These are phyloP conservation scores for Lenzites betulinus DNA, from an alignment of 768 basidiomycete species.

Conservation along the genomic window DNA sequence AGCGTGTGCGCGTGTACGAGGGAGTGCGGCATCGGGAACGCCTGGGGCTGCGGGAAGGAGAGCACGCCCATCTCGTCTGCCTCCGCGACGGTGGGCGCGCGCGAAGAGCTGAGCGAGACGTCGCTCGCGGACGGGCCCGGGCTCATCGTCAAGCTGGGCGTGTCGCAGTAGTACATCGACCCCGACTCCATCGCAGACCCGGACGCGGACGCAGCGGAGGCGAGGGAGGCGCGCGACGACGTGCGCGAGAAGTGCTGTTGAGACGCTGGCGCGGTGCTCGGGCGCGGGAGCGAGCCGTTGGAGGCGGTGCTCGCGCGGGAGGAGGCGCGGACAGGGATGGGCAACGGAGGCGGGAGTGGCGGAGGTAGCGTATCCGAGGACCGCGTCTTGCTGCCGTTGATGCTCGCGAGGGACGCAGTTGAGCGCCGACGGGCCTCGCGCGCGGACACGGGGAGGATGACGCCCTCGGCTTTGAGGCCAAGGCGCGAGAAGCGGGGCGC, in stretches of 20 bases:
- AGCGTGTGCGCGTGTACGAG: too few relatives aligned
- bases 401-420: constrained; percentile 7
- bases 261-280: neutral
- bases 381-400: neutral
- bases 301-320: constrained; percentile 3
- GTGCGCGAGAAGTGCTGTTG: constrained; percentile 8
- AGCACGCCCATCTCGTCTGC: constrained; percentile 19
- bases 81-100: neutral
- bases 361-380: constrained; percentile 9
- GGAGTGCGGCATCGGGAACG: too few relatives aligned
- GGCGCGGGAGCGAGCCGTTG: neutral
- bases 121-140: constrained; percentile 17
- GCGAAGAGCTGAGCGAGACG: constrained; percentile 5
- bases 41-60: neutral
- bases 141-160: constrained; percentile 22
- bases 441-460: constrained; percentile 30
- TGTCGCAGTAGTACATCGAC: constrained; percentile 7
- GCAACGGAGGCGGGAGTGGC: neutral
- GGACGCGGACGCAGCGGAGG: constrained; percentile 5
- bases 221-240: constrained; percentile 9
- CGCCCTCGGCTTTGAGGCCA: constrained; percentile 28
- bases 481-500: constrained; percentile 32
- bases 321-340: neutral
- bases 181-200: neutral
- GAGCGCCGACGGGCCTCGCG: constrained; percentile 24